Evolutionary conservation across 2,329 filamentous ascomycete genomes (phyloP).

Genomic region (Cladophialophora chaetospira): DNA sequence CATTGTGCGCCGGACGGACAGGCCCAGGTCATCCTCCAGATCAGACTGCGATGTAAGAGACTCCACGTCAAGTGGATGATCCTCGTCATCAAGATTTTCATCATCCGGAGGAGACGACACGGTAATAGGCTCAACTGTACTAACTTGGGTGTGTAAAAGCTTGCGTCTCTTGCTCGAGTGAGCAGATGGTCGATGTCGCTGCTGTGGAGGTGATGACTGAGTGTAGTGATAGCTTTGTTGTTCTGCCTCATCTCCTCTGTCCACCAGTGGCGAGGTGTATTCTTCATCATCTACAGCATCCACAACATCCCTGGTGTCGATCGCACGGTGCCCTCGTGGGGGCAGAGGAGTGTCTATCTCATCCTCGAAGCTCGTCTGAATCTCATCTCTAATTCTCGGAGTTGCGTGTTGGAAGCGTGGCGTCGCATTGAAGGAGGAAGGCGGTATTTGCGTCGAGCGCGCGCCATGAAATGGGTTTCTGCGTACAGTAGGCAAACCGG

Average conservation of each 20-base stretch:
- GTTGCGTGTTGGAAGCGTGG: constrained; percentile 22
- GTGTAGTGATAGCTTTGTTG: background rate
- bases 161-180: constrained; percentile 24
- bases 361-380: constrained; percentile 27
- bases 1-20: background rate
- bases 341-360: constrained; percentile 2
- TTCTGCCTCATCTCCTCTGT: background rate
- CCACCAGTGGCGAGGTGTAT: background rate
- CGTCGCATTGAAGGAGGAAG: constrained; percentile 15
- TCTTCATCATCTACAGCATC: constrained; percentile 8
- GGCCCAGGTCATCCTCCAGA: background rate
- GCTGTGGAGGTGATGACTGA: constrained; percentile 11
- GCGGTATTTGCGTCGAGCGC: constrained; percentile 13
- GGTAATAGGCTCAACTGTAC: constrained; percentile 11
- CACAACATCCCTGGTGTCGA: background rate
- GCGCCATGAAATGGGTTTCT: constrained; percentile 20
- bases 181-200: constrained; percentile 6
- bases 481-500: constrained; percentile 1
- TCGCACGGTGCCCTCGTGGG: background rate
- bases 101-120: constrained; percentile 25
- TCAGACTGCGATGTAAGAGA: constrained; percentile 6
- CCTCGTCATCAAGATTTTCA: background rate
- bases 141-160: constrained; percentile 3
- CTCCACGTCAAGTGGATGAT: background rate
- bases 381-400: constrained; percentile 23